Evolutionary conservation across 2,329 filamentous ascomycete genomes (phyloP), one percentile per base, ranked within the genome.

Genomic region (Penicillium verrucosum): DNA sequence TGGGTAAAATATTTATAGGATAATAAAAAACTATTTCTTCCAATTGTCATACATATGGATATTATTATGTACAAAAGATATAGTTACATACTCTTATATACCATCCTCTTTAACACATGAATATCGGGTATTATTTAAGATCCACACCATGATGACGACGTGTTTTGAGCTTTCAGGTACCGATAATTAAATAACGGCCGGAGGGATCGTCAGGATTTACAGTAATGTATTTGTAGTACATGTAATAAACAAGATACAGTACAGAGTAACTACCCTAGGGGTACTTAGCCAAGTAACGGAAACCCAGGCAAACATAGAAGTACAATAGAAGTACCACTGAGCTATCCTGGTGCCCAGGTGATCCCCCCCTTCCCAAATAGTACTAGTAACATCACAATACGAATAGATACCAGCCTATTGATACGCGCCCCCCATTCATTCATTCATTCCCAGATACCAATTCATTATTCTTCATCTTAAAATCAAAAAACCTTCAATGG

Each of bases 121-220:
- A 27, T 21, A 32, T 45, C 18, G 21, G 37, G 38, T 29, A 51
- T 51, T 18, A 23, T 38, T 38, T 21, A 47, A 47, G 51, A 53
- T 54, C 52, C 46, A 44, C 46, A 43, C 27, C 41, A 52, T 51
- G 46, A 50, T 55, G 53, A 56, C 48, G 53, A 56, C 32, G 48
- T 38, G 47, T 40, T 43, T 29, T 45, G 29, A 32, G 41, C 32
- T 42, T 56, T 36, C 36, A 49, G 44, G 44, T 29, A 50, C 45
- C 18, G 18, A 18, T 18, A 18, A 18, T 43, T 42, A 36, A 36
- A 42, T 40, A 47, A 44, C 46, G 53, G 46, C 30, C 18, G 43
- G 34, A 44, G 23, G 6, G 46, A 54, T 51, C 40, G 25, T 27
- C 45, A 18, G 38, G 47, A 50, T 41, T 50, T 16, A 0, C 18